These are phyloP conservation scores for Tagetes patula DNA, from an alignment of 129 eudicot genomes.

Conservation along the genomic window DNA sequence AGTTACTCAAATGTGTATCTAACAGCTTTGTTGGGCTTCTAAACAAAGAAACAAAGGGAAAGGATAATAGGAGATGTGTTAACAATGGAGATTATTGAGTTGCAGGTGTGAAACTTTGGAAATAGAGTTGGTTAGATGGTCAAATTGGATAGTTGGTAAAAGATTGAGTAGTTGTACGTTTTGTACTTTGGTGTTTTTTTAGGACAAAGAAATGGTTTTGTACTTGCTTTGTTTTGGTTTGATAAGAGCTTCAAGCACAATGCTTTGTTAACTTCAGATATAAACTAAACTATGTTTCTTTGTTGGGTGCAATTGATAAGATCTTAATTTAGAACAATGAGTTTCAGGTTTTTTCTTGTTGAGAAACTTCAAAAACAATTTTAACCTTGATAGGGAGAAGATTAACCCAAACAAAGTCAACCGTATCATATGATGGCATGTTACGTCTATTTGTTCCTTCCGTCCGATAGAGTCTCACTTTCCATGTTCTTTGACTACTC, in stretches of 20 bases:
- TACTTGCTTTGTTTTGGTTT: neutral
- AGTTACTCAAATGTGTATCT: slow-evolving; percentile 44
- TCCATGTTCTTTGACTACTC: too few species aligned
- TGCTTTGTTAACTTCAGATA: neutral
- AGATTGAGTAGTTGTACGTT: slow-evolving; percentile 32
- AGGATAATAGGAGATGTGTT: slow-evolving; percentile 7
- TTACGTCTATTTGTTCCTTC: too few species aligned
- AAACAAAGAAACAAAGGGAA: slow-evolving; percentile 46
- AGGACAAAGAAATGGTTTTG: neutral
- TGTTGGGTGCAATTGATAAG: too few species aligned
- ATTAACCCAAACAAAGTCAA: too few species aligned
- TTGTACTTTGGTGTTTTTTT: slow-evolving; percentile 25
- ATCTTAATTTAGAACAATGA: too few species aligned
- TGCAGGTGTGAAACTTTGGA: slow-evolving; percentile 31
- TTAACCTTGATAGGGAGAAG: too few species aligned
- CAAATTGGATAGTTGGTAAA: slow-evolving; percentile 24
- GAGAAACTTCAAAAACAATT: too few species aligned
- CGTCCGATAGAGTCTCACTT: too few species aligned
- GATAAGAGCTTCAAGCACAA: neutral
- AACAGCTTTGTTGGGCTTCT: slow-evolving; percentile 52
- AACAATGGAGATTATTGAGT: neutral
- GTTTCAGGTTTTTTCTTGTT: too few species aligned
- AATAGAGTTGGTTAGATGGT: slow-evolving; percentile 20
- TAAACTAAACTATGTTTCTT: too few species aligned
- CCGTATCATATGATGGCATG: too few species aligned